Base-by-base conservation (phyloP, 225 moss, liverwort and hornwort genomes). In the Thuidium tamariscinum region DNA sequence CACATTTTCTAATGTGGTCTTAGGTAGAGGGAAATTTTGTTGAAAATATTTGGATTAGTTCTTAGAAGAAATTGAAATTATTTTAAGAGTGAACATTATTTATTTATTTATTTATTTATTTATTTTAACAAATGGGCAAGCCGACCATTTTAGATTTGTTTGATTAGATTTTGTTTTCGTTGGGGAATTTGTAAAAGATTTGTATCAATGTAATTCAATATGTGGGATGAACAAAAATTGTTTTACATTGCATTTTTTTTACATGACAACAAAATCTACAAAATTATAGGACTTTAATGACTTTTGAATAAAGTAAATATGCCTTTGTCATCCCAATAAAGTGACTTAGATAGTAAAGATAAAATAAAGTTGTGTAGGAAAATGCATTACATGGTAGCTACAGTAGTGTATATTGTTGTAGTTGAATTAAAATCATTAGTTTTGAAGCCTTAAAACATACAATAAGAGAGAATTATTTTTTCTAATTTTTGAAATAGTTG, bases 201-300 rank as follows among this genome's bases (percentile, higher is more conserved):
- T 46, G 2, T 42, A 29, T 3, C 5, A 9, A 29, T 18, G 16
- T 0, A 0, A 46, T 17, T 17, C 10, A 46, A 29, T 29, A 44
- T 27, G 16, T 44, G 1, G 1, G 0, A 44, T 5, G 42, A 9
- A 4, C 2, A 27, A 16, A 46, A 72, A 71, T 30, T 48, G 0
- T 30, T 73, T 3, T 30, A 32, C 5, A 11, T 32, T 32, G 4
- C 7, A 19, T 32, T 73, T 48, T 19, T 19, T 2, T 19, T 11
- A 4, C 1, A 30, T 11, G 1, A 30, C 1, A 32, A 73, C 10
- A 46, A 0, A 16, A 16, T 3, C 26, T n/a, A n/a, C n/a, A n/a
- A n/a, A n/a, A n/a, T n/a, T n/a, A n/a, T n/a, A n/a, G n/a, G n/a
- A n/a, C n/a, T n/a, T n/a, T n/a, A n/a, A n/a, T n/a, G n/a, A n/a